These are phyloP conservation scores for Suillus occidentalis DNA, from an alignment of 768 basidiomycete species.

Conservation along the genomic window DNA sequence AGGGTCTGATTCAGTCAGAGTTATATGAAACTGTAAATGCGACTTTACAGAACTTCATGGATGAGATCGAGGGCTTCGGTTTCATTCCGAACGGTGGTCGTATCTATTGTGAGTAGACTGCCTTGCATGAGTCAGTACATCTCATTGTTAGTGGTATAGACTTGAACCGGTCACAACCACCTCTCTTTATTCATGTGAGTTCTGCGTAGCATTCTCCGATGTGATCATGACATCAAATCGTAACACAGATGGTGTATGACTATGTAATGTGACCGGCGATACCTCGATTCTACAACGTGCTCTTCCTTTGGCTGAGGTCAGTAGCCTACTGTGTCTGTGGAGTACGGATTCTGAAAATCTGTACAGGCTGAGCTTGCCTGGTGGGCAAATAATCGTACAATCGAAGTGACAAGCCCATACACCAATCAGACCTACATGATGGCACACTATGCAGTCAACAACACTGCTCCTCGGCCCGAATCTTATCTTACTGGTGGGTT, in stretches of 20 bases:
- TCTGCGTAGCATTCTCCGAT: background rate
- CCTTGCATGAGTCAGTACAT: background rate
- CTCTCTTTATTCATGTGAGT: slow-evolving; percentile 77
- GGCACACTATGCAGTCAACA: slow-evolving; percentile 74
- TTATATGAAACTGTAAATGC: slow-evolving; percentile 71
- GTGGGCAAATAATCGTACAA: slow-evolving; percentile 77
- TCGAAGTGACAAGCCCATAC: slow-evolving; percentile 68
- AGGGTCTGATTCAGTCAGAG: slow-evolving; percentile 82
- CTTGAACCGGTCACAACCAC: slow-evolving; percentile 90
- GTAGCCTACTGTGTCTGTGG: slow-evolving; percentile 11
- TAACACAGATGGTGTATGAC: slow-evolving; percentile 76
- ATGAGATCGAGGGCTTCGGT: slow-evolving; percentile 78
- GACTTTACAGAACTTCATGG: slow-evolving; percentile 93
- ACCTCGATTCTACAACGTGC: slow-evolving; percentile 73
- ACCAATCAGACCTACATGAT: slow-evolving; percentile 65
- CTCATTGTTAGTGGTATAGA: slow-evolving; percentile 41
- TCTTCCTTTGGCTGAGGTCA: slow-evolving; percentile 79
- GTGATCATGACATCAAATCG: background rate
- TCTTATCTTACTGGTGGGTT: slow-evolving; percentile 64
- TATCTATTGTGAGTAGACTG: slow-evolving; percentile 65
- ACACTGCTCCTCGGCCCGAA: slow-evolving; percentile 88
- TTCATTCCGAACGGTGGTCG: slow-evolving; percentile 96
- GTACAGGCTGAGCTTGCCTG: slow-evolving; percentile 73
- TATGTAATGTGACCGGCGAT: slow-evolving; percentile 78
- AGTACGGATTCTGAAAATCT: background rate